phyloP scores from a whole-genome alignment of 257 asterid genomes.

The Sherardia arvensis region DNA sequence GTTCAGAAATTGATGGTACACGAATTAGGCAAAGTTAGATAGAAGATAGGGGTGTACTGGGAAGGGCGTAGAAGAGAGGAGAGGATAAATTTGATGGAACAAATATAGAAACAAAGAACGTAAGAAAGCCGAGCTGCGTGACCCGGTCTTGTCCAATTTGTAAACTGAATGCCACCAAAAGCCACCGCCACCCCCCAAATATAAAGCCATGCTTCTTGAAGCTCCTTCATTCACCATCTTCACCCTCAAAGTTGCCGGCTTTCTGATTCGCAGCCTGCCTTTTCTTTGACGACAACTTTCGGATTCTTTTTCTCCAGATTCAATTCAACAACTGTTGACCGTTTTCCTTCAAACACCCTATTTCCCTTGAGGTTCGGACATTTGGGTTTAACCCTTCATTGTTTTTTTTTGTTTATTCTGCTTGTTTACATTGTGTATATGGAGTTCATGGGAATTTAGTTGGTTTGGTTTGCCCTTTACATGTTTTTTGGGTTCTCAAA shows the following conservation, averaged over 20 bases:
- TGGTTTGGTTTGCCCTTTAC: not conserved
- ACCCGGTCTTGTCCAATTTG: conserved; percentile 11
- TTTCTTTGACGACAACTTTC: conserved; percentile 1
- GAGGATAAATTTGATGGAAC: not conserved
- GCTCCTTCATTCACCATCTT: conserved; percentile 12
- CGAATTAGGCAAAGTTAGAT: not conserved
- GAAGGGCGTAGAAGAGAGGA: not conserved
- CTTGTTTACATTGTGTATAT: not conserved
- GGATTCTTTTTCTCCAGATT: not conserved
- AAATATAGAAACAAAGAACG: not conserved
- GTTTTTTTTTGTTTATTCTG: not conserved
- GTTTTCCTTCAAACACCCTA: not conserved
- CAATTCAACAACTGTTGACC: not conserved
- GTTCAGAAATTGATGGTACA: not conserved
- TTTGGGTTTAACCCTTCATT: conserved; percentile 11
- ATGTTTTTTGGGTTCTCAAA: not conserved
- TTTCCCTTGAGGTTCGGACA: conserved; percentile 3
- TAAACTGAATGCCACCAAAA: conserved; percentile 28
- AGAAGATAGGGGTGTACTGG: too few relatives aligned
- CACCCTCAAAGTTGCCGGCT: conserved; percentile 6
- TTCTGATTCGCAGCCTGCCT: conserved; percentile 7
- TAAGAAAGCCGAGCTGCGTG: conserved; percentile 8
- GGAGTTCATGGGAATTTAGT: not conserved
- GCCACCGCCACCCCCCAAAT: conserved; percentile 22
- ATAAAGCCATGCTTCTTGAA: conserved; percentile 14